Evolutionary conservation across 2,329 filamentous ascomycete species (phyloP).

Genomic region (Aspergillus caelatus): DNA sequence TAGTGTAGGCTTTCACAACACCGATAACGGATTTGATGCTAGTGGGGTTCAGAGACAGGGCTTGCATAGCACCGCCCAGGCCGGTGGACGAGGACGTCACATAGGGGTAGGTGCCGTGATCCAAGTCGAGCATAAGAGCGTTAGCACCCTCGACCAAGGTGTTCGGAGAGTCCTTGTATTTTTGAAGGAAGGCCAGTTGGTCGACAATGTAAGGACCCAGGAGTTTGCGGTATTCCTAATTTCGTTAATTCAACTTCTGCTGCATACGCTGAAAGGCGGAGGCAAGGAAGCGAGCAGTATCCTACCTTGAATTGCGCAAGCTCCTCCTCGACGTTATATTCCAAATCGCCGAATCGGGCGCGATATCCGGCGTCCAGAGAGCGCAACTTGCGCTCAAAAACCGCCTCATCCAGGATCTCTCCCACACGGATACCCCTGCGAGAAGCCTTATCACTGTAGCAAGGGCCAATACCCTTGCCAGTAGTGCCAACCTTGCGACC

Average conservation of each 20-base stretch:
- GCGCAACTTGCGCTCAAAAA: conserved; percentile 59
- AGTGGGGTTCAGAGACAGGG: conserved; percentile 60
- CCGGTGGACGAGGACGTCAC: conserved; percentile 53
- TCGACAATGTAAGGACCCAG: conserved; percentile 45
- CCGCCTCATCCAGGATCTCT: conserved; percentile 59
- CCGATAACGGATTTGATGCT: conserved; percentile 62
- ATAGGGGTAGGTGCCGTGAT: conserved; percentile 56
- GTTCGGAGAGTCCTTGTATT: conserved; percentile 56
- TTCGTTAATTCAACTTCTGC: conserved; percentile 2
- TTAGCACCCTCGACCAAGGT: conserved; percentile 67
- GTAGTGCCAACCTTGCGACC: conserved; percentile 53
- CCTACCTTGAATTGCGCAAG: conserved; percentile 58
- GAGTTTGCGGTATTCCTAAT: conserved; percentile 41
- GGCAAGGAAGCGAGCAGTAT: neutral
- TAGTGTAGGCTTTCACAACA: conserved; percentile 68
- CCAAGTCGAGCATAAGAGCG: conserved; percentile 63
- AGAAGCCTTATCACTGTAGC: conserved; percentile 65
- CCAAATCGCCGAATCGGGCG: conserved; percentile 61
- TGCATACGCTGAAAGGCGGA: neutral
- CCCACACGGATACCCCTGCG: conserved; percentile 61
- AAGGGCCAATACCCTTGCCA: conserved; percentile 57
- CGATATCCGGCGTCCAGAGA: conserved; percentile 56
- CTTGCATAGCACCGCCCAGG: conserved; percentile 57
- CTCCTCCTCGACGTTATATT: conserved; percentile 64
- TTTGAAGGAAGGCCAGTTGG: conserved; percentile 56